These are phyloP conservation scores for Mimosa bimucronata DNA, from an alignment of 306 rosid genomes.

Conservation along the genomic window DNA sequence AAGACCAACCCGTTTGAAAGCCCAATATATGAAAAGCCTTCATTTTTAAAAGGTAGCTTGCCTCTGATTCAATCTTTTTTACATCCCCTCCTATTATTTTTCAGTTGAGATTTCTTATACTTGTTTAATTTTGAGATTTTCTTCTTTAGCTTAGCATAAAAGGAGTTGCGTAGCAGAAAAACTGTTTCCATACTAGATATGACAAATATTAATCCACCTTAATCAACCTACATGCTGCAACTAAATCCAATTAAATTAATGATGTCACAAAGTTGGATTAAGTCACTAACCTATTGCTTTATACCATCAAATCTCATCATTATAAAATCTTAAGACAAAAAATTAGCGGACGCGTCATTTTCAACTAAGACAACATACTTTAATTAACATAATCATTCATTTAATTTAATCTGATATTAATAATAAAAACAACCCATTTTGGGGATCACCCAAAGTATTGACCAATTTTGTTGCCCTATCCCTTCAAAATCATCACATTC, in stretches of 20 bases:
- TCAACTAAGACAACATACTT: constrained; percentile 4
- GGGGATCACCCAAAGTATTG: background rate
- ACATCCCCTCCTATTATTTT: background rate
- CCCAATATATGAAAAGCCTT: background rate
- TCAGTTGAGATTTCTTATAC: background rate
- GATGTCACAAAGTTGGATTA: constrained; percentile 23
- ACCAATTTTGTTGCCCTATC: constrained; percentile 10
- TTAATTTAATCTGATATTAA: constrained; percentile 22
- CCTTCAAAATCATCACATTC: constrained; percentile 19
- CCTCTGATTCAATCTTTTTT: background rate
- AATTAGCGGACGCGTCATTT: constrained; percentile 16
- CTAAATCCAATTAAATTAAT: constrained; percentile 12
- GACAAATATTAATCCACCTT: background rate
- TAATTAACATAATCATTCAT: constrained; percentile 1
- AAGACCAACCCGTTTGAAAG: background rate
- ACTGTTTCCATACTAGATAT: background rate
- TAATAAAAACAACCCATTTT: background rate
- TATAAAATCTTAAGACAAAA: background rate
- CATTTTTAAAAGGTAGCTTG: background rate
- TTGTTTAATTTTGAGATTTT: background rate
- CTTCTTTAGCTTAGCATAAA: background rate
- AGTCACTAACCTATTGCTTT: constrained; percentile 16
- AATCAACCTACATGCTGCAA: background rate
- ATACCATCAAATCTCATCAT: constrained; percentile 5
- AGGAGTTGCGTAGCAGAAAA: background rate